phyloP scores from a whole-genome alignment of 2,329 filamentous ascomycete genomes.

The Emmonsia crescens region DNA sequence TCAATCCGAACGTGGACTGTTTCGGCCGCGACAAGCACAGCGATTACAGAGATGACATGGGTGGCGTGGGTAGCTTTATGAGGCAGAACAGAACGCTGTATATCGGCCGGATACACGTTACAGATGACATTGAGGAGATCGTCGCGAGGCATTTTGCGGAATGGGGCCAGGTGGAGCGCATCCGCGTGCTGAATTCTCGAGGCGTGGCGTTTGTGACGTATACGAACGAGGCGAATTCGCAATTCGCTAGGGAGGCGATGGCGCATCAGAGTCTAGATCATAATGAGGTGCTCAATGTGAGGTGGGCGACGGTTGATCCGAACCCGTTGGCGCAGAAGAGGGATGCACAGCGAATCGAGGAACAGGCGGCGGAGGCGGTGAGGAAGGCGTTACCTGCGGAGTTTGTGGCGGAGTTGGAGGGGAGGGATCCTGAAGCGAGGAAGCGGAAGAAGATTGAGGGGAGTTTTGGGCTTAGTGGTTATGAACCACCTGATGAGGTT shows the following conservation, averaged over 20 bases:
- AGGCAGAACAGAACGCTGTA: slow-evolving; percentile 91
- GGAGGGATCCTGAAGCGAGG: slow-evolving; percentile 71
- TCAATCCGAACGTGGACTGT: slow-evolving; percentile 88
- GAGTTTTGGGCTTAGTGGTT: slow-evolving; percentile 77
- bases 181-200: slow-evolving; percentile 73
- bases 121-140: slow-evolving; percentile 93
- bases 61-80: slow-evolving; percentile 88
- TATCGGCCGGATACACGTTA: slow-evolving; percentile 85
- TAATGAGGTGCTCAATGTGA: slow-evolving; percentile 83
- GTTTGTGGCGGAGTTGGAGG: slow-evolving; percentile 89
- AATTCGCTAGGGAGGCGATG: slow-evolving; percentile 94
- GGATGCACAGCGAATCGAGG: slow-evolving; percentile 78
- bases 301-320: slow-evolving; percentile 94
- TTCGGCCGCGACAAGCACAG: slow-evolving; percentile 88
- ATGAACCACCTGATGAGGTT: slow-evolving; percentile 86
- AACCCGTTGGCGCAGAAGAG: slow-evolving; percentile 91
- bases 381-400: slow-evolving; percentile 75
- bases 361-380: slow-evolving; percentile 92
- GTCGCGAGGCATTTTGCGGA: slow-evolving; percentile 91
- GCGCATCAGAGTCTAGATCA: slow-evolving; percentile 87
- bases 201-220: slow-evolving; percentile 96
- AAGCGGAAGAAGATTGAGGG: slow-evolving; percentile 87
- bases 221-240: slow-evolving; percentile 74
- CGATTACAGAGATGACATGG: slow-evolving; percentile 96
- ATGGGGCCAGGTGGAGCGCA: slow-evolving; percentile 87